Evolutionary conservation across 352 stramenopile species (phyloP), one percentile per base, ranked within the genome.

Genomic region (Phytophthora quininea): DNA sequence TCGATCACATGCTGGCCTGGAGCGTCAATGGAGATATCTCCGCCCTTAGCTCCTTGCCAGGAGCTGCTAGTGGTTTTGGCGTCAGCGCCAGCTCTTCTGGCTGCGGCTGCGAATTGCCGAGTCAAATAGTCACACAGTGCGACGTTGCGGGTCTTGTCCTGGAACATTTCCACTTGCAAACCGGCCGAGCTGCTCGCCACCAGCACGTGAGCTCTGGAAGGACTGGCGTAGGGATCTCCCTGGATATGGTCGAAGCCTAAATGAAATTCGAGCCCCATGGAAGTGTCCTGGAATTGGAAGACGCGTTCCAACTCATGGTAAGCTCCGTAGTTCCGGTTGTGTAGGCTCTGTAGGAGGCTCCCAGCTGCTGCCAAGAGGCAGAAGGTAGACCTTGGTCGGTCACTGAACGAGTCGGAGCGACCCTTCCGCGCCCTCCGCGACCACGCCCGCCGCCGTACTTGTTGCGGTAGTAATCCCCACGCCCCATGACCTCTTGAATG

Each of bases 1-100:
- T 98, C 92, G 32, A 99, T 88, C 27, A 99, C 92, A 62, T 98
- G 89, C 77, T 99, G 96, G 7, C 84, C 90, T 0, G 96, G 96
- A 14, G 82, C 72, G 48, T 98, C 85, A 67, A 99, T 98, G 59
- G 85, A 91, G 49, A 99, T 93, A 65, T 99, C 96, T 35, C 97
- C 97, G 3, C 97, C 96, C 64, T 99, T 94, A 42, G 81, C 84
- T 29, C 92, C 90, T 30, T 93, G 83, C 79, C 90, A 98, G 62
- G 90, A 91, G 48, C 70, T 82, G 66, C 84, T 88, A 7, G 58
- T 50, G 3, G 77, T 85, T 67, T 92, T 92, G 52, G 77, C 83
- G 48, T 95, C 84, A 0, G 77, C 86, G 24, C 86, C 84, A 31
- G 77, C 77, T 40, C 74, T 69, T 29, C 65, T 75, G 0, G 84